Evolutionary conservation across 2,329 filamentous ascomycete species (phyloP), one percentile per base, ranked within the genome.

Genomic region (Fusarium caatingaense): DNA sequence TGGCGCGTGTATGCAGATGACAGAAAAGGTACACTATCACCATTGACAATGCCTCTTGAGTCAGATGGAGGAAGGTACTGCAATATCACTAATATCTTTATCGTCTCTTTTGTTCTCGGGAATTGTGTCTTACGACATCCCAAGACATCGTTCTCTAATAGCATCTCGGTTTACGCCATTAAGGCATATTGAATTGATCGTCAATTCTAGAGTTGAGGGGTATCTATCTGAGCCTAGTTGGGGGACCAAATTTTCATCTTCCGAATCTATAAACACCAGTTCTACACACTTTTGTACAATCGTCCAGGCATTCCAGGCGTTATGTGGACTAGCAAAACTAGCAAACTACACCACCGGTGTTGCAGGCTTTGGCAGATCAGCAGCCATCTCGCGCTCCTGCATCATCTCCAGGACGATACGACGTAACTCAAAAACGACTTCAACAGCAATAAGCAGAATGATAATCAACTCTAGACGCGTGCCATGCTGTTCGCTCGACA

Each of bases 401-500:
- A 67, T 74, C 74, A 84, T 84, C 74, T 93, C 92, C 69, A 89
- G 87, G 80, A 89, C 91, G 50, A 94, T 85, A 60, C 92, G 85
- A 67, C 92, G 84, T 66, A 98, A 84, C 80, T 97, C 95, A 78
- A 98, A 96, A 13, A 91, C 85, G 16, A 98, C 94, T 81, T 99
- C 96, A 34, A 98, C 92, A 3, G 93, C 89, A 77, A 99, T 99
- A 57, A 99, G 86, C 4, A 93, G 85, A 74, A 99, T 98, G 78
- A 99, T 98, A 74, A 97, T 97, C 92, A 93, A 95, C 82, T 98
- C 96, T 13, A 99, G 85, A 58, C 93, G 86, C 30, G 94, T 89
- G 18, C 93, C 92, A 77, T 98, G 94, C 78, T 93, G 93, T 83
- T 98, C 94, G 77, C 92, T 97, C 58, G 97, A 86, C 77, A 94